Percentiles rank a stretch among this genome's conserved stretches.
These are phyloP conservation scores for Beauveria bassiana DNA, from an alignment of 2,329 filamentous ascomycete genomes.

Conservation along the genomic window DNA sequence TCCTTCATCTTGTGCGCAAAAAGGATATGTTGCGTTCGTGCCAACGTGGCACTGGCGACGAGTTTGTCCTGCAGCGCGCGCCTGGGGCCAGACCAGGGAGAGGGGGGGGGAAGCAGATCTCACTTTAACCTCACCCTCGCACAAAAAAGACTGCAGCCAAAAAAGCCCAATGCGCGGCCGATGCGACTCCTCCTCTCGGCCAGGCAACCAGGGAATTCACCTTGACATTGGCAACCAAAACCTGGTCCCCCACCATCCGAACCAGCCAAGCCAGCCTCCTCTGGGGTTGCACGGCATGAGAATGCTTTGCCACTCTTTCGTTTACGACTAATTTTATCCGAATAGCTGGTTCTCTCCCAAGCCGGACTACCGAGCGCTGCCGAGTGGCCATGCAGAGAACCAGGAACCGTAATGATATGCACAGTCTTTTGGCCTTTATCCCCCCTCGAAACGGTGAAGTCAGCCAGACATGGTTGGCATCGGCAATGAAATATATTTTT, in stretches of 20 bases:
- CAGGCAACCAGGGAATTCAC: neutral
- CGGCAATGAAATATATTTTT: neutral
- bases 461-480: no score
- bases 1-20: no score
- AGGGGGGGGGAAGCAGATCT: neutral
- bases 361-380: no score
- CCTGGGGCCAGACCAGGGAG: neutral
- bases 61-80: neutral
- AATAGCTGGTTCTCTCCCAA: neutral
- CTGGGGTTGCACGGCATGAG: neutral
- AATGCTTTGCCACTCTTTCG: neutral
- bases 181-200: neutral
- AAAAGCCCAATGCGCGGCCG: neutral
- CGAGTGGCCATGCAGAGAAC: neutral
- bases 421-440: neutral
- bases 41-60: neutral
- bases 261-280: neutral
- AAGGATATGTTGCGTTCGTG: no score
- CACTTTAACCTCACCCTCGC: neutral
- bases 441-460: neutral
- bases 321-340: neutral
- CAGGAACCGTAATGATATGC: neutral
- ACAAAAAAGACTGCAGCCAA: neutral
- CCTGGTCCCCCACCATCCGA: neutral
- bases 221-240: neutral